A percentile compares a stretch with the other conserved stretches of the same genome.
phyloP scores from a whole-genome alignment of 148 eudicot species.

The Amaranthus hypochondriacus region DNA sequence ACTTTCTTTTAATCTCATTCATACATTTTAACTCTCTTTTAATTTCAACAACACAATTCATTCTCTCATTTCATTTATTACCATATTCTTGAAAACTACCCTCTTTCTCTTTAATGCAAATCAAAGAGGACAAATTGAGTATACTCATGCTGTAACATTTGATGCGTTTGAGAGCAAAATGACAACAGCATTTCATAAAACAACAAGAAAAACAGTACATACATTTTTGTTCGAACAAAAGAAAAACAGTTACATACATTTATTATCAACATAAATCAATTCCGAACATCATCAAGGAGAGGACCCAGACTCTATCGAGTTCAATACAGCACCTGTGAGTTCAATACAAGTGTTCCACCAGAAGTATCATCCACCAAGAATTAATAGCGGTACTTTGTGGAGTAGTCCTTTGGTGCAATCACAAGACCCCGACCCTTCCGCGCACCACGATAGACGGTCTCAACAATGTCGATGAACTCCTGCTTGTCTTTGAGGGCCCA shows the following conservation, averaged over 20 bases:
- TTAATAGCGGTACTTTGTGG: conserved; percentile 40
- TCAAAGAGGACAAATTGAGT: no score
- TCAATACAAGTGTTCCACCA: not conserved
- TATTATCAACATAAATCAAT: conserved; percentile 1
- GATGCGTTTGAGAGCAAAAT: no score
- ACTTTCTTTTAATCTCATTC: no score
- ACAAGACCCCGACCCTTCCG: conserved; percentile 48
- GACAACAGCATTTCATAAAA: no score
- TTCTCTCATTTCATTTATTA: no score
- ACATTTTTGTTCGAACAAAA: not conserved
- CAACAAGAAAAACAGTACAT: no score
- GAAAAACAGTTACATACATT: not conserved
- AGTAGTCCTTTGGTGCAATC: conserved; percentile 44
- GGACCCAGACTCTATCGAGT: not conserved
- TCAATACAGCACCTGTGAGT: not conserved
- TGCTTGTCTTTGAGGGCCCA: conserved; percentile 41
- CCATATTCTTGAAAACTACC: no score
- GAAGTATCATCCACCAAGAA: not conserved
- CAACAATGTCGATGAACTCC: conserved; percentile 37
- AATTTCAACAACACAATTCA: no score
- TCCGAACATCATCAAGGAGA: not conserved
- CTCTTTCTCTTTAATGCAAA: no score
- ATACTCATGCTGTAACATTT: no score
- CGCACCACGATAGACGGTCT: conserved; percentile 43
- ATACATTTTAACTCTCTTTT: no score